Base-by-base conservation (phyloP, 2,329 filamentous ascomycete genomes). In the Microthyrium microscopicum region DNA sequence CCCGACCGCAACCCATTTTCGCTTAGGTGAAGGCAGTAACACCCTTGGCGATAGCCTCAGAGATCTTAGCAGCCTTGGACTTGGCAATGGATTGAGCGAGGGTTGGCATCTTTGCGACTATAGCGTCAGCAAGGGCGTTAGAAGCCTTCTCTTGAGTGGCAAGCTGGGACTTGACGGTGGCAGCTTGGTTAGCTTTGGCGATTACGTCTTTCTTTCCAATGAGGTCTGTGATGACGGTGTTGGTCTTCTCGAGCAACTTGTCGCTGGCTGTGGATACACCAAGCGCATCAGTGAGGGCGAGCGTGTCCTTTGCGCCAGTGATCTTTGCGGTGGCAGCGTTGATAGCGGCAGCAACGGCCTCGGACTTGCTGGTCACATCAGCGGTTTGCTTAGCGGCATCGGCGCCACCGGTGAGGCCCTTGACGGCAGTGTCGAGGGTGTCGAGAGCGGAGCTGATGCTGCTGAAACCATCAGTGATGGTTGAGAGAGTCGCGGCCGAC, bases 141-240 rank as follows among this genome's bases (percentile, higher is more conserved):
- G 33, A 4, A 15, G 2, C 7, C 2, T 17, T 15, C 33, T 35
- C 29, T 26, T 35, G 33, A 13, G 18, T 24, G 2, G 4, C 29
- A 17, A 35, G 29, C 4, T n/a, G 16, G 7, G 22, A 25, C 3
- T 25, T 7, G 2, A 24, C 26, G 9, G 25, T 29, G 19, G 24
- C 26, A n/a, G 11, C 12, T 19, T 29, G 26, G 9, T 20, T 20
- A 9, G 33, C 33, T 16, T 13, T 20, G 4, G 11, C 15, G 16
- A 35, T 35, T 25, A 35, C 12, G 20, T 28, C 25, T 17, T 35
- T 35, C 26, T 35, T 35, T 4, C 8, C 25, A 8, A 29, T 35
- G 17, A 35, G 24, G 17, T 28, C 33, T 12, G 9, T 35, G 18
- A 35, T 35, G n/a, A 29, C 26, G 2, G n/a, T 17, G n/a, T 5